A percentile compares a stretch with the other conserved stretches of the same genome.
Conservation (phyloP, 2,329 filamentous ascomycete species). For the Onygenales sp. region DNA sequence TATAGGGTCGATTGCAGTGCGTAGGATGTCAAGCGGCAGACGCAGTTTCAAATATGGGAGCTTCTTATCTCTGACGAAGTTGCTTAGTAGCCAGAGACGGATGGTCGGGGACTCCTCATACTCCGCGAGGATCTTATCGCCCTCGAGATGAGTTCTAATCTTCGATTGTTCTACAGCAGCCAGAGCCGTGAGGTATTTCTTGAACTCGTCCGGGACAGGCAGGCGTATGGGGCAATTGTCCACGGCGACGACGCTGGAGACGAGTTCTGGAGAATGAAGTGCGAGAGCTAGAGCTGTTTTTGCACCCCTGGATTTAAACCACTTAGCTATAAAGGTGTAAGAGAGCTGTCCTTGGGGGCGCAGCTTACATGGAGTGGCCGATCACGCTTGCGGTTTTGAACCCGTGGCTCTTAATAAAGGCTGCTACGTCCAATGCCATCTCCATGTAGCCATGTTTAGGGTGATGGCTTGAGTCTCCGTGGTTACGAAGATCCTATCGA, state of each 20-base stretch:
- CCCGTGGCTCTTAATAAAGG: constrained; percentile 12
- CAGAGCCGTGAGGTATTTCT: constrained; percentile 65
- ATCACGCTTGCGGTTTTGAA: constrained; percentile 7
- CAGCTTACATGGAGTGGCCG: constrained; percentile 5
- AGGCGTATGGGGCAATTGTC: constrained; percentile 16
- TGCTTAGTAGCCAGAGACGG: constrained; percentile 75
- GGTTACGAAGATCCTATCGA: no score
- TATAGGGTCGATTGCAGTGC: constrained; percentile 56
- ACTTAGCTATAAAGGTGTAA: neutral
- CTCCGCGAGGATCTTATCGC: constrained; percentile 60
- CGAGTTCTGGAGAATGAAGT: constrained; percentile 12
- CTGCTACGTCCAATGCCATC: constrained; percentile 16
- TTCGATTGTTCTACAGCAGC: constrained; percentile 57
- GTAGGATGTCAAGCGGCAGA: constrained; percentile 61
- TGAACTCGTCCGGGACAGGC: constrained; percentile 12
- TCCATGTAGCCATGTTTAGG: constrained; percentile 15
- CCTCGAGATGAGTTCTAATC: constrained; percentile 57
- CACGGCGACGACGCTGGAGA: constrained; percentile 15
- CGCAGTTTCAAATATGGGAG: constrained; percentile 50
- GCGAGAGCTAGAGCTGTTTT: constrained; percentile 17
- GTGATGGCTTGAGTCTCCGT: constrained; percentile 1
- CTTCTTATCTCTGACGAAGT: constrained; percentile 39
- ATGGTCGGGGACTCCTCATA: constrained; percentile 53
- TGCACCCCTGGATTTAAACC: neutral
- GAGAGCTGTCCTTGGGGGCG: neutral